phyloP scores from a whole-genome alignment of 1,284 basidiomycete species.

The Entoloma clypeatum region DNA sequence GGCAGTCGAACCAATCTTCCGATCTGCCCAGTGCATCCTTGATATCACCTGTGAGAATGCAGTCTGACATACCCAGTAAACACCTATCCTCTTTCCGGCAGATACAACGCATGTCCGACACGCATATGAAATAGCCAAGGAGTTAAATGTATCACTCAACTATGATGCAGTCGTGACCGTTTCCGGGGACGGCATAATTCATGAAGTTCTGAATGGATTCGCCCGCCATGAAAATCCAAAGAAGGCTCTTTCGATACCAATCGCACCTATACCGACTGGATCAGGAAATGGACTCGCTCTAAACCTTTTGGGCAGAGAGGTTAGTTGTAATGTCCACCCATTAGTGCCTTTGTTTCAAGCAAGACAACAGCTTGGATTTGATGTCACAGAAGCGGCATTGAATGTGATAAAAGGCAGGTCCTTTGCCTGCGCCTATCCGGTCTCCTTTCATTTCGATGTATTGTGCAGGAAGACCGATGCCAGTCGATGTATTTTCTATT shows the following conservation, averaged over 20 bases:
- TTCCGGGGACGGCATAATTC: slow-evolving; percentile 87
- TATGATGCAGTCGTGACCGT: slow-evolving; percentile 82
- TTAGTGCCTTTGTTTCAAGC: not conserved
- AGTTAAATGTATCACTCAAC: slow-evolving; percentile 55
- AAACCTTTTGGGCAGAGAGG: slow-evolving; percentile 69
- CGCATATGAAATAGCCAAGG: slow-evolving; percentile 66
- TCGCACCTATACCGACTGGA: slow-evolving; percentile 88
- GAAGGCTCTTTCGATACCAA: slow-evolving; percentile 70
- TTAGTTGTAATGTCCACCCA: slow-evolving; percentile 25
- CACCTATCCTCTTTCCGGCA: slow-evolving; percentile 26
- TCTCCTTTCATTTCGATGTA: slow-evolving; percentile 4
- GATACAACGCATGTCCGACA: slow-evolving; percentile 75
- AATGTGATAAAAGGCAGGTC: slow-evolving; percentile 84
- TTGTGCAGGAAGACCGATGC: slow-evolving; percentile 59
- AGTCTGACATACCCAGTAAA: not conserved
- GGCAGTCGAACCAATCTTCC: slow-evolving; percentile 76
- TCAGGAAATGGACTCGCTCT: slow-evolving; percentile 80
- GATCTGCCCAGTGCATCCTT: slow-evolving; percentile 68
- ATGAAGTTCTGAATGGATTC: slow-evolving; percentile 93
- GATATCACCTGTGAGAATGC: slow-evolving; percentile 51
- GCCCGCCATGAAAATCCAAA: slow-evolving; percentile 67
- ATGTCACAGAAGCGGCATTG: slow-evolving; percentile 71
- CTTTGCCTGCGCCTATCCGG: not conserved
- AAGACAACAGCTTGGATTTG: slow-evolving; percentile 59
- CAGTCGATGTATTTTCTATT: slow-evolving; percentile 80